Percentiles rank a stretch among this genome's conserved stretches.
phyloP scores from a whole-genome alignment of 1,284 basidiomycete species.

The Puccinia polysora region DNA sequence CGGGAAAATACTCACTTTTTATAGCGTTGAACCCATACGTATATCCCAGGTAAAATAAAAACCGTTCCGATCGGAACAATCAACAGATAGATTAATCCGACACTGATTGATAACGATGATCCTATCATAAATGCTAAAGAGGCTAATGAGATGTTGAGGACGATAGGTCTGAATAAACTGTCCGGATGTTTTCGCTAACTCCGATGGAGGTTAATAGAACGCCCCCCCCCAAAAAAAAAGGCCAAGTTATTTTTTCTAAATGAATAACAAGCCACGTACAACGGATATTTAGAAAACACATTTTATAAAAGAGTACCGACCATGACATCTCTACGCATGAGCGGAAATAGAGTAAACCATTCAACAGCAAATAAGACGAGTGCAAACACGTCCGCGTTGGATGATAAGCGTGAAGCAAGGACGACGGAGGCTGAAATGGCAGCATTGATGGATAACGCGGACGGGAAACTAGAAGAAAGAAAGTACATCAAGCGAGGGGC shows the following conservation, averaged over 20 bases:
- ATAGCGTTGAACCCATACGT: slow-evolving; percentile 71
- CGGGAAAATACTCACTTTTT: slow-evolving; percentile 78
- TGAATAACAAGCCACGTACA: slow-evolving; percentile 45
- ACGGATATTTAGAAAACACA: slow-evolving; percentile 45
- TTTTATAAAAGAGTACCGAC: slow-evolving; percentile 58
- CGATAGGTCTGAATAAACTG: slow-evolving; percentile 21
- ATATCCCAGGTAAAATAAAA: slow-evolving; percentile 55
- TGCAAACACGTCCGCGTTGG: slow-evolving; percentile 81
- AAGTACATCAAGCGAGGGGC: neutral
- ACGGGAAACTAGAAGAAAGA: slow-evolving; percentile 82
- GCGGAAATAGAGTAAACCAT: slow-evolving; percentile 77
- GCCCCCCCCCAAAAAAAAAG: slow-evolving; percentile 56
- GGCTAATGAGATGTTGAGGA: slow-evolving; percentile 57
- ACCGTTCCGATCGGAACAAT: slow-evolving; percentile 53
- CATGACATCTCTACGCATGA: slow-evolving; percentile 71
- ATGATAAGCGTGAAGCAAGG: slow-evolving; percentile 77
- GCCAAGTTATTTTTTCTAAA: slow-evolving; percentile 51
- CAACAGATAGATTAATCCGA: slow-evolving; percentile 56
- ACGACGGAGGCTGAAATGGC: slow-evolving; percentile 91
- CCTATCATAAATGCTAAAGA: slow-evolving; percentile 57
- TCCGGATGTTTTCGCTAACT: slow-evolving; percentile 32
- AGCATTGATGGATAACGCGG: slow-evolving; percentile 88
- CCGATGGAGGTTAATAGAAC: neutral
- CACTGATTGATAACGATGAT: slow-evolving; percentile 59
- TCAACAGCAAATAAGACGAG: slow-evolving; percentile 80